Conservation (phyloP, 1,284 basidiomycete species). For the Vanrija sp. region DNA sequence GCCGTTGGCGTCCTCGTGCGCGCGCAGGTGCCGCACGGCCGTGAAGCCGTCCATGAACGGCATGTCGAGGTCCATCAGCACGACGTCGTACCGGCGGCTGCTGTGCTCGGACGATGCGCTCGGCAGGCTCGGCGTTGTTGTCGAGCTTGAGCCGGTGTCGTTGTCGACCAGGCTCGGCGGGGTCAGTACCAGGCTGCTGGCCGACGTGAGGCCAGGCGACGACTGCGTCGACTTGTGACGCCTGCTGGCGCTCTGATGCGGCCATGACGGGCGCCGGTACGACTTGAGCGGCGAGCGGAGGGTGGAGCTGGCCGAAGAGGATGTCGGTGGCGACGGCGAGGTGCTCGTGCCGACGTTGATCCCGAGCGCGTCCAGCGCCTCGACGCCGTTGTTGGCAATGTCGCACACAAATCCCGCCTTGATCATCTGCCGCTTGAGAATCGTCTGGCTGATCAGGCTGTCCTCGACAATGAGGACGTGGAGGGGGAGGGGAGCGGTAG, state of each 20-base stretch:
- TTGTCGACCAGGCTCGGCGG: background rate
- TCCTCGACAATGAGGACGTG: constrained; percentile 34
- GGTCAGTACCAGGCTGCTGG: too few species aligned
- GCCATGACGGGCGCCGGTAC: too few species aligned
- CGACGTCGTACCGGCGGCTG: constrained; percentile 20
- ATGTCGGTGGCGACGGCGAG: too few species aligned
- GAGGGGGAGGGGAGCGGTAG: background rate
- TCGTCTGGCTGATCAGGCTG: constrained; percentile 47
- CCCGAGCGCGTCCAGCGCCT: constrained; percentile 35
- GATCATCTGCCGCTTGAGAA: constrained; percentile 43
- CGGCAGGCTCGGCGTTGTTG: background rate
- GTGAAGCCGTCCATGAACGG: constrained; percentile 47
- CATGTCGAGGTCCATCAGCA: constrained; percentile 35
- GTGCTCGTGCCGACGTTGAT: too few species aligned
- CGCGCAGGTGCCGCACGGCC: constrained; percentile 36
- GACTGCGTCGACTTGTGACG: too few species aligned
- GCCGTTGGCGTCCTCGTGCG: constrained; percentile 29
- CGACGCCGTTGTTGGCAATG: constrained; percentile 42
- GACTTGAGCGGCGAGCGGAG: too few species aligned
- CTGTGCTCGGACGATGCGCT: constrained; percentile 1
- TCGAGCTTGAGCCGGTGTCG: constrained; percentile 2
- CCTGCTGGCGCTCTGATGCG: too few species aligned
- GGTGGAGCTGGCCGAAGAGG: too few species aligned
- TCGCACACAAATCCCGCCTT: constrained; percentile 33
- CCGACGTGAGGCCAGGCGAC: too few species aligned